Conservation (phyloP, 805 yeast genomes). For the Cyberlindnera subsufficiens region DNA sequence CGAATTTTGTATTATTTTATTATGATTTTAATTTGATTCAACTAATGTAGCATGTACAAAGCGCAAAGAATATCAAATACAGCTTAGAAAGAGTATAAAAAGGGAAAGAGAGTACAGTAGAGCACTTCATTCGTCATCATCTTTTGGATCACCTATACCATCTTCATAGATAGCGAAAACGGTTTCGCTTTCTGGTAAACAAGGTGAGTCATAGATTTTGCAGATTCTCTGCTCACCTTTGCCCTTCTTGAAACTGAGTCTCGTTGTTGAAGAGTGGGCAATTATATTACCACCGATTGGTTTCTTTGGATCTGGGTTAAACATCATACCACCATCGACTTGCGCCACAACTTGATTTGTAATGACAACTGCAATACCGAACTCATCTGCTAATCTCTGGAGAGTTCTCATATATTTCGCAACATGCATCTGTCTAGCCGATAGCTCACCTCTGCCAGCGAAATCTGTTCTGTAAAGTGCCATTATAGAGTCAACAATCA, state of each 20-base stretch:
- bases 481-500: slow-evolving; percentile 97
- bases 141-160: slow-evolving; percentile 93
- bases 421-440: slow-evolving; percentile 91
- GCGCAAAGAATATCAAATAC: background rate
- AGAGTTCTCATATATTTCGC: slow-evolving; percentile 89
- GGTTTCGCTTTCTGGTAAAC: slow-evolving; percentile 92
- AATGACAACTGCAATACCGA: slow-evolving; percentile 94
- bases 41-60: background rate
- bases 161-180: slow-evolving; percentile 94
- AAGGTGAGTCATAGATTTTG: slow-evolving; percentile 93
- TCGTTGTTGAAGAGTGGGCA: slow-evolving; percentile 94
- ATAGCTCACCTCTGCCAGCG: slow-evolving; percentile 91
- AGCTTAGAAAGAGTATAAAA: background rate
- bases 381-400: slow-evolving; percentile 93
- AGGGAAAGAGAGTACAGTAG: background rate
- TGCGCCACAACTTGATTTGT: slow-evolving; percentile 97
- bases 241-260: slow-evolving; percentile 86
- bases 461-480: slow-evolving; percentile 93
- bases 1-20: background rate
- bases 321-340: slow-evolving; percentile 80
- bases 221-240: slow-evolving; percentile 90
- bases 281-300: slow-evolving; percentile 98
- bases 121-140: slow-evolving; percentile 29
- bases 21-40: slow-evolving; percentile 5
- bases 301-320: slow-evolving; percentile 94